Conservation (phyloP, 1,284 basidiomycete genomes). For the Ganoderma sinense region DNA sequence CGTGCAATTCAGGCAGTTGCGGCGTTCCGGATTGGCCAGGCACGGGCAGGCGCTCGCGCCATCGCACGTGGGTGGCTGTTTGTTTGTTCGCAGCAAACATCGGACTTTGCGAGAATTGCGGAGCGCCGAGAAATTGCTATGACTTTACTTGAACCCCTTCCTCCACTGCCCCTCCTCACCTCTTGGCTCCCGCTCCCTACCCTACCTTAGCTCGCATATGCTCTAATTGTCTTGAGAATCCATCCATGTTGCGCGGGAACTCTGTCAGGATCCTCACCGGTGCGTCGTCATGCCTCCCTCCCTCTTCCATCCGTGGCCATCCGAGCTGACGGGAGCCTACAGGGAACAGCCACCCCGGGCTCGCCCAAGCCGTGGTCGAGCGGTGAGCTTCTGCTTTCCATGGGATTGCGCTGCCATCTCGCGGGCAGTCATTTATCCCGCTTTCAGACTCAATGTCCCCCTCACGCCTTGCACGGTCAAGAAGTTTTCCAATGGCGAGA, state of each 20-base stretch:
- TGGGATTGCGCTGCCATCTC: constrained; percentile 46
- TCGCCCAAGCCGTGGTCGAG: constrained; percentile 93
- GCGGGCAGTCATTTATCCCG: constrained; percentile 45
- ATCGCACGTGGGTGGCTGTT: constrained; percentile 28
- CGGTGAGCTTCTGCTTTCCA: constrained; percentile 80
- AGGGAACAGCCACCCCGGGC: constrained; percentile 99
- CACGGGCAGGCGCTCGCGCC: constrained; percentile 8
- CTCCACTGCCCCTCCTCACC: constrained; percentile 8
- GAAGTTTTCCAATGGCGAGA: constrained; percentile 97
- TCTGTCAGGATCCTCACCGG: constrained; percentile 94
- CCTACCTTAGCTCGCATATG: constrained; percentile 31
- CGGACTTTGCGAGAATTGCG: constrained; percentile 31
- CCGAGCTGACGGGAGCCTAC: constrained; percentile 29
- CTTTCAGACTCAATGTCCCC: constrained; percentile 84
- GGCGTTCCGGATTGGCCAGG: constrained; percentile 5
- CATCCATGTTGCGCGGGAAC: constrained; percentile 91
- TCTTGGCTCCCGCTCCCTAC: constrained; percentile 22
- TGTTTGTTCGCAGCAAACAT: constrained; percentile 41
- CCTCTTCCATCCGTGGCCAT: background rate
- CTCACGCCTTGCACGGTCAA: constrained; percentile 92
- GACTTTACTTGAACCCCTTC: constrained; percentile 20
- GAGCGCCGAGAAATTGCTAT: constrained; percentile 26
- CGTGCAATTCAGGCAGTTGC: background rate
- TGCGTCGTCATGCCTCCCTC: constrained; percentile 46
- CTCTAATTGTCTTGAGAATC: constrained; percentile 42